Percentiles rank a stretch among this genome's conserved stretches.
phyloP scores from a whole-genome alignment of 2,329 filamentous ascomycete genomes.

The Penicillium glabrum region DNA sequence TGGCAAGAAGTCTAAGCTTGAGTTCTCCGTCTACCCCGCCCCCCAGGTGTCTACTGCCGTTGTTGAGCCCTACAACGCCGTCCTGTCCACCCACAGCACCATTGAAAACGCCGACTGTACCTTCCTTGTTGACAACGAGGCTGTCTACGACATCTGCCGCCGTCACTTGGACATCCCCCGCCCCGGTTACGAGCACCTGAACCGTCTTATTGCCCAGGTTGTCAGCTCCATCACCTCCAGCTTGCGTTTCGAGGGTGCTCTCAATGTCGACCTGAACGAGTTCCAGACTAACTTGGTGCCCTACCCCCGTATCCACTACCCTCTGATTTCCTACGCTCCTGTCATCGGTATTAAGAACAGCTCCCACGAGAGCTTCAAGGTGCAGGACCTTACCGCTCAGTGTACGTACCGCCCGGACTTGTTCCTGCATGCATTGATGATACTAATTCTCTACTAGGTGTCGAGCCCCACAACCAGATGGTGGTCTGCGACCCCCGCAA shows the following conservation, averaged over 20 bases:
- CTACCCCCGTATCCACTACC: slow-evolving; percentile 68
- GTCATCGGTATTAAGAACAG: slow-evolving; percentile 70
- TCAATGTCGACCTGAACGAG: slow-evolving; percentile 68
- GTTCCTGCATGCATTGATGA: slow-evolving; percentile 1
- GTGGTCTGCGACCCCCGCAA: slow-evolving; percentile 66
- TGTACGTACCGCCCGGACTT: slow-evolving; percentile 43
- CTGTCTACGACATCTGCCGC: slow-evolving; percentile 67
- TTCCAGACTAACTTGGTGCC: slow-evolving; percentile 71
- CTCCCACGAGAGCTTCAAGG: slow-evolving; percentile 84
- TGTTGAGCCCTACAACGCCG: slow-evolving; percentile 68
- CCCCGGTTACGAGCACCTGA: slow-evolving; percentile 64
- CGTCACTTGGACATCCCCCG: slow-evolving; percentile 65
- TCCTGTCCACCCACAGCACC: slow-evolving; percentile 57
- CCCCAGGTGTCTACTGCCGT: slow-evolving; percentile 66
- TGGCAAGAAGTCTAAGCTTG: slow-evolving; percentile 68
- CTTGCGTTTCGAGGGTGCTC: slow-evolving; percentile 64
- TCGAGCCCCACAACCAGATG: slow-evolving; percentile 70
- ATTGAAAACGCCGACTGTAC: slow-evolving; percentile 69
- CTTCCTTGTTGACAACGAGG: slow-evolving; percentile 68
- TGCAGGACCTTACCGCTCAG: slow-evolving; percentile 69
- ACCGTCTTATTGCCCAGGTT: slow-evolving; percentile 66
- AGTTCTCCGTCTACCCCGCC: slow-evolving; percentile 66
- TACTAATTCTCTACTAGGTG: slow-evolving; percentile 43
- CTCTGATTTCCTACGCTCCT: slow-evolving; percentile 64
- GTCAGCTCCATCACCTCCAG: slow-evolving; percentile 67